Evolutionary conservation across 2,329 filamentous ascomycete species (phyloP).

Genomic region (Phyllosticta citrichinensis): DNA sequence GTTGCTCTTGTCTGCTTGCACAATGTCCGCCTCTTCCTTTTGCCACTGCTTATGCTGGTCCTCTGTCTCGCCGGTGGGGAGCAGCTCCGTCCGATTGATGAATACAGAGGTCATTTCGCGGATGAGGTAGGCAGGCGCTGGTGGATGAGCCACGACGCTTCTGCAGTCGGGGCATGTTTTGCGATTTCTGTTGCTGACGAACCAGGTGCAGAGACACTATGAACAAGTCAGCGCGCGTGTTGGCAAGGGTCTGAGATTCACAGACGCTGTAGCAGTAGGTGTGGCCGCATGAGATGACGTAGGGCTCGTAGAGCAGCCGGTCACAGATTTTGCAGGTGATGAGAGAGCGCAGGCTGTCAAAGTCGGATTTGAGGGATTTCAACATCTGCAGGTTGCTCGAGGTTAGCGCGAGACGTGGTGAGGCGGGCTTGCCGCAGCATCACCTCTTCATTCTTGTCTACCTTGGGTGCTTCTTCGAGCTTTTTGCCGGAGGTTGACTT

Average conservation of each 20-base stretch:
- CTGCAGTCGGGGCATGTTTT: constrained; percentile 63
- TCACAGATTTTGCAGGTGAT: constrained; percentile 61
- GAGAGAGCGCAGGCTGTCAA: constrained; percentile 50
- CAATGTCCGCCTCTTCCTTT: constrained; percentile 47
- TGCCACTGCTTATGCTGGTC: constrained; percentile 50
- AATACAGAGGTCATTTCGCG: constrained; percentile 56
- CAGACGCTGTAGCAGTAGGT: constrained; percentile 60
- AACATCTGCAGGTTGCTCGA: constrained; percentile 23
- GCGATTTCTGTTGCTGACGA: constrained; percentile 42
- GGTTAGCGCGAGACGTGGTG: constrained; percentile 16
- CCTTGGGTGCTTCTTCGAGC: constrained; percentile 21
- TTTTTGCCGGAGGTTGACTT: constrained; percentile 27
- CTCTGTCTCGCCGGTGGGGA: constrained; percentile 53
- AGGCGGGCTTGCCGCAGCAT: not conserved
- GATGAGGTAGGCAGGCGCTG: constrained; percentile 56
- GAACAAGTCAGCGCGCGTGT: constrained; percentile 15
- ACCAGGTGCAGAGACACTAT: constrained; percentile 49
- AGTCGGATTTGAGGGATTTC: constrained; percentile 37
- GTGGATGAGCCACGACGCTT: constrained; percentile 45
- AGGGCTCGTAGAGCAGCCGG: constrained; percentile 59
- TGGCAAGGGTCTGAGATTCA: constrained; percentile 19
- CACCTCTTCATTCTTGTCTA: constrained; percentile 28
- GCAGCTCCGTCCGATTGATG: constrained; percentile 47
- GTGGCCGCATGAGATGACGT: constrained; percentile 57
- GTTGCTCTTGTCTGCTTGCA: constrained; percentile 51